Percentiles rank a stretch among this genome's conserved stretches.
Conservation (phyloP, 176 grass and related monocot genomes). For the Carex scoparia region DNA sequence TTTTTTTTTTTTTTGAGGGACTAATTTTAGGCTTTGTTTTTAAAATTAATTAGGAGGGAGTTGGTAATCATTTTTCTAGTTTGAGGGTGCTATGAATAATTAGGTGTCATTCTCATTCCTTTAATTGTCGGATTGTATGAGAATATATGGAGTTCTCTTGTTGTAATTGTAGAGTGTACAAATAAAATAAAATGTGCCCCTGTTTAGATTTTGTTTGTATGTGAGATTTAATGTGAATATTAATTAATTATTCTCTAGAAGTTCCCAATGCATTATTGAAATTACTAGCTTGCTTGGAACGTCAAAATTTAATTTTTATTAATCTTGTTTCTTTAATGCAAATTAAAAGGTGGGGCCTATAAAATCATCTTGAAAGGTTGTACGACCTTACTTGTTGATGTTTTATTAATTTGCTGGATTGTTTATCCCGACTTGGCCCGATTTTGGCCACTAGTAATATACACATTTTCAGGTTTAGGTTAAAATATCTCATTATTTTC, state of each 20-base stretch:
- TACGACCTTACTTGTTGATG: too few relatives aligned
- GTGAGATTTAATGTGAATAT: conserved; percentile 3
- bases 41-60: conserved; percentile 11
- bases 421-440: too few relatives aligned
- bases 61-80: not conserved
- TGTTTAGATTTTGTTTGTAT: conserved; percentile 7
- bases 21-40: conserved; percentile 18
- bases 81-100: conserved; percentile 4
- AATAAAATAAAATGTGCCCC: conserved; percentile 21
- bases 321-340: not conserved
- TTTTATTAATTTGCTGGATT: too few relatives aligned
- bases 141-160: not conserved
- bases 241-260: not conserved
- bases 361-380: too few relatives aligned
- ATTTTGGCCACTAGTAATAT: too few relatives aligned
- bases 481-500: too few relatives aligned
- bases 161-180: conserved; percentile 16
- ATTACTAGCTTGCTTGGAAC: not conserved
- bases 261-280: not conserved
- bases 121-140: not conserved
- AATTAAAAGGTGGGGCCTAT: not conserved
- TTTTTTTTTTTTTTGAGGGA: conserved; percentile 18
- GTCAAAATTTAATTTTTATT: not conserved
- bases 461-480: too few relatives aligned
- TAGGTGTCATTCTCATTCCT: not conserved